Evolutionary conservation across 2,329 filamentous ascomycete genomes (phyloP).

Genomic region (Onygenales sp.): DNA sequence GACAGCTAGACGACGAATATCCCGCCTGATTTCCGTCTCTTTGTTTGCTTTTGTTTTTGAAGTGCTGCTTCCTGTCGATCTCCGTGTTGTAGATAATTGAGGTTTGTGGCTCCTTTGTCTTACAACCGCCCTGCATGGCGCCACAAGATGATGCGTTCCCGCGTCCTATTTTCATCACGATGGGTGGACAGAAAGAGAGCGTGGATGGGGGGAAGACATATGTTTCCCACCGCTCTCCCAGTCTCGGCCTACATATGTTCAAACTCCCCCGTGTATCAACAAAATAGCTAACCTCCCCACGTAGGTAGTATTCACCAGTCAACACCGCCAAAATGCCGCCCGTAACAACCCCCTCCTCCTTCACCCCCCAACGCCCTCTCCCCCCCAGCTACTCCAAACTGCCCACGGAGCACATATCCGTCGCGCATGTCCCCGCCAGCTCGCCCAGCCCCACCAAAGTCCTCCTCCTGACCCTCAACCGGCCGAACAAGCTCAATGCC

Average conservation of each 20-base stretch:
- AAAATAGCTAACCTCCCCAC: not conserved
- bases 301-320: not conserved
- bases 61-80: too few species aligned
- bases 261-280: not conserved
- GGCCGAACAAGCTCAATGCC: slow-evolving; percentile 50
- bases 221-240: not conserved
- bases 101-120: too few species aligned
- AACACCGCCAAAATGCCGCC: not conserved
- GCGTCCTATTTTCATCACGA: not conserved
- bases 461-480: slow-evolving; percentile 43
- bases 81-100: too few species aligned
- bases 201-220: not conserved
- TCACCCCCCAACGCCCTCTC: slow-evolving; percentile 6
- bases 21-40: too few species aligned
- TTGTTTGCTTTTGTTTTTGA: too few species aligned
- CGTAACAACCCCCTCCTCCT: not conserved
- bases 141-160: too few species aligned
- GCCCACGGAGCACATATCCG: slow-evolving; percentile 22
- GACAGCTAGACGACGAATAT: too few species aligned
- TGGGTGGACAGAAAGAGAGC: not conserved
- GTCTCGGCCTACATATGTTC: not conserved
- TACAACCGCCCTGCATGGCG: too few species aligned
- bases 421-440: slow-evolving; percentile 29
- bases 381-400: slow-evolving; percentile 27
- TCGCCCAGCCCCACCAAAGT: slow-evolving; percentile 43